Evolutionary conservation across 257 asterid species (phyloP).

Genomic region (Plantago elongata): DNA sequence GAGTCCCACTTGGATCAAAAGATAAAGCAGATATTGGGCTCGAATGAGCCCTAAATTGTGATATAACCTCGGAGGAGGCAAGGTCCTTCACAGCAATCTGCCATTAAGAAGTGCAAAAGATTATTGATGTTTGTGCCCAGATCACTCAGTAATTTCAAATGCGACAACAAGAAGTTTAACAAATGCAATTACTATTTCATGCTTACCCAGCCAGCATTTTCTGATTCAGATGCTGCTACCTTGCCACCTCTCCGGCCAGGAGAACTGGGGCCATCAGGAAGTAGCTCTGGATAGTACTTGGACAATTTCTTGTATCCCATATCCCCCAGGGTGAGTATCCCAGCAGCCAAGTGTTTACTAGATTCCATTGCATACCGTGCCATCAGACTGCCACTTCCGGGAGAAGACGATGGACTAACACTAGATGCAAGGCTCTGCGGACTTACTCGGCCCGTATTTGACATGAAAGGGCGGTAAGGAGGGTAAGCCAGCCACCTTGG

Average conservation of each 20-base stretch:
- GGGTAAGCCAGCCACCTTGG: constrained; percentile 78
- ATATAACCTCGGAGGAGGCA: constrained; percentile 48
- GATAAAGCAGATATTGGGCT: constrained; percentile 75
- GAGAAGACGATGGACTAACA: constrained; percentile 56
- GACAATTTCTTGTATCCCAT: constrained; percentile 64
- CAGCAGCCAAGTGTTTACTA: constrained; percentile 57
- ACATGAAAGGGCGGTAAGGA: constrained; percentile 54
- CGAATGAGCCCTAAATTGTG: constrained; percentile 74
- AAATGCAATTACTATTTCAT: constrained; percentile 12
- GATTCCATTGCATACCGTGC: constrained; percentile 69
- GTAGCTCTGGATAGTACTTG: constrained; percentile 56
- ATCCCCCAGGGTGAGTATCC: constrained; percentile 58
- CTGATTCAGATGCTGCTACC: constrained; percentile 51
- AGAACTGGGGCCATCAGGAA: constrained; percentile 52
- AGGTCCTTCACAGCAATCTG: constrained; percentile 70
- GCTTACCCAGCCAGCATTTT: constrained; percentile 70
- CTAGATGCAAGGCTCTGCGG: constrained; percentile 52
- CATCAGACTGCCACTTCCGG: constrained; percentile 56
- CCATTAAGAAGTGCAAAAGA: constrained; percentile 23
- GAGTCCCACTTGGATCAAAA: constrained; percentile 73
- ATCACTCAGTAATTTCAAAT: not conserved
- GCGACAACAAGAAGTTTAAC: constrained; percentile 7
- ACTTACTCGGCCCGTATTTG: constrained; percentile 49
- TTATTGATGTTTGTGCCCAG: constrained; percentile 4
- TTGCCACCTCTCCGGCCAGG: constrained; percentile 60